These are phyloP conservation scores for Coemansia sp. DNA, from an alignment of 192 early-diverging fungal species.

Conservation along the genomic window DNA sequence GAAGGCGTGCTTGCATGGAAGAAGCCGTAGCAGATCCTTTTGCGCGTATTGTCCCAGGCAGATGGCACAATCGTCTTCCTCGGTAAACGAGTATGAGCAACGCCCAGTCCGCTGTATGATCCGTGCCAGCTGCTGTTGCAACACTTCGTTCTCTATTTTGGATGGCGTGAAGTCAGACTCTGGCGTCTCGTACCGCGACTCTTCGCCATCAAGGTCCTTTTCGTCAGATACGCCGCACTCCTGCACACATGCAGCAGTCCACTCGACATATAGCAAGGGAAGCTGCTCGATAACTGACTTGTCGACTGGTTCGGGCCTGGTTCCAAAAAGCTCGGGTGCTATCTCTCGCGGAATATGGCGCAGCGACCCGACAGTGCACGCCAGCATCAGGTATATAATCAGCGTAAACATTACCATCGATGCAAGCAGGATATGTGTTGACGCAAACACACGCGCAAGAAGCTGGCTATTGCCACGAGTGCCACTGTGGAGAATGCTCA, in stretches of 20 bases:
- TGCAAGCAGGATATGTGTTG: slow-evolving; percentile 36
- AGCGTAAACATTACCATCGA: slow-evolving; percentile 24
- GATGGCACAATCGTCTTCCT: slow-evolving; percentile 75
- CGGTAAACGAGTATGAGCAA: slow-evolving; percentile 48
- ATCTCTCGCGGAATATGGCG: slow-evolving; percentile 41
- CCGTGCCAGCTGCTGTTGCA: slow-evolving; percentile 37
- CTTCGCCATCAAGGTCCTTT: slow-evolving; percentile 15
- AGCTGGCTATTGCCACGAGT: slow-evolving; percentile 7
- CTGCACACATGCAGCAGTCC: slow-evolving; percentile 13
- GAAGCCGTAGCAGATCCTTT: slow-evolving; percentile 64
- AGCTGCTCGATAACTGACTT: slow-evolving; percentile 24
- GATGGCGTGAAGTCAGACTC: slow-evolving; percentile 1
- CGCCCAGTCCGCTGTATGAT: slow-evolving; percentile 39
- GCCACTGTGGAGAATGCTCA: slow-evolving; percentile 21
- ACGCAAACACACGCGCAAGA: slow-evolving; percentile 29
- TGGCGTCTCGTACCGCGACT: slow-evolving; percentile 34
- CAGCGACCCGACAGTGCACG: slow-evolving; percentile 47
- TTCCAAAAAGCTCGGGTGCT: slow-evolving; percentile 31
- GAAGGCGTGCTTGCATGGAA: slow-evolving; percentile 79
- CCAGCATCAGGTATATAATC: slow-evolving; percentile 29
- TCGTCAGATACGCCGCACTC: not conserved
- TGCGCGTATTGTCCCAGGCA: slow-evolving; percentile 70
- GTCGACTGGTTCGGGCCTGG: slow-evolving; percentile 37
- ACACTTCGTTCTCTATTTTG: slow-evolving; percentile 4
- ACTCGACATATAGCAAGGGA: slow-evolving; percentile 40